Conservation (phyloP, 768 basidiomycete genomes). For the Gyrodon lividus region DNA sequence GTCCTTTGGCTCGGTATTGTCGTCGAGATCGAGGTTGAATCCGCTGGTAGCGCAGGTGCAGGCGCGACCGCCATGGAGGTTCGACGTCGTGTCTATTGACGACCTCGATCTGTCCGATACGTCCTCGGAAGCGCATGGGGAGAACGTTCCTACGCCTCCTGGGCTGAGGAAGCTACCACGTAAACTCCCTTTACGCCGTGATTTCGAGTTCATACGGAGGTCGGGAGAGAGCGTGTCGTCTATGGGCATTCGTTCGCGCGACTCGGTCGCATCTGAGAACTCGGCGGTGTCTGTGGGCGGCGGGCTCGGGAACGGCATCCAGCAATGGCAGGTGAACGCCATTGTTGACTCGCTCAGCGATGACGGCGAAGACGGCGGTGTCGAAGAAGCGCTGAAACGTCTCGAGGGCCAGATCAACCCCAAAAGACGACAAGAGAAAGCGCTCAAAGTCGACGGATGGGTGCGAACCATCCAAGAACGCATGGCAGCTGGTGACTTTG, state of each 20-base stretch:
- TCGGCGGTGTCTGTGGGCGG: slow-evolving; percentile 38
- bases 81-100: slow-evolving; percentile 76
- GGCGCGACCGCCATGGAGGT: slow-evolving; percentile 50
- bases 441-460: slow-evolving; percentile 80
- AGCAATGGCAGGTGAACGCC: slow-evolving; percentile 84
- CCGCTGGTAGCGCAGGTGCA: slow-evolving; percentile 35
- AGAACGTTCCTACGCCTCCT: slow-evolving; percentile 41
- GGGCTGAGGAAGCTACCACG: slow-evolving; percentile 56
- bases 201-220: slow-evolving; percentile 78
- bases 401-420: slow-evolving; percentile 87
- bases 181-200: slow-evolving; percentile 69
- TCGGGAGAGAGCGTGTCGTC: slow-evolving; percentile 74
- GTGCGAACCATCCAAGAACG: slow-evolving; percentile 69
- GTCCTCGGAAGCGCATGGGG: slow-evolving; percentile 53
- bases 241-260: slow-evolving; percentile 67
- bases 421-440: slow-evolving; percentile 65
- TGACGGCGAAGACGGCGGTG: slow-evolving; percentile 74
- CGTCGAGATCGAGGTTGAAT: slow-evolving; percentile 29
- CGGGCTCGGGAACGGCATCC: slow-evolving; percentile 44
- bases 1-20: slow-evolving; percentile 33
- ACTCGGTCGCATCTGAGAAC: slow-evolving; percentile 53
- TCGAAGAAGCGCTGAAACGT: slow-evolving; percentile 75
- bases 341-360: slow-evolving; percentile 72
- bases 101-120: slow-evolving; percentile 80
- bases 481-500: slow-evolving; percentile 61